A percentile compares a stretch with the other conserved stretches of the same genome.
Conservation (phyloP, 257 asterid species). For the Nicotiana otophora region DNA sequence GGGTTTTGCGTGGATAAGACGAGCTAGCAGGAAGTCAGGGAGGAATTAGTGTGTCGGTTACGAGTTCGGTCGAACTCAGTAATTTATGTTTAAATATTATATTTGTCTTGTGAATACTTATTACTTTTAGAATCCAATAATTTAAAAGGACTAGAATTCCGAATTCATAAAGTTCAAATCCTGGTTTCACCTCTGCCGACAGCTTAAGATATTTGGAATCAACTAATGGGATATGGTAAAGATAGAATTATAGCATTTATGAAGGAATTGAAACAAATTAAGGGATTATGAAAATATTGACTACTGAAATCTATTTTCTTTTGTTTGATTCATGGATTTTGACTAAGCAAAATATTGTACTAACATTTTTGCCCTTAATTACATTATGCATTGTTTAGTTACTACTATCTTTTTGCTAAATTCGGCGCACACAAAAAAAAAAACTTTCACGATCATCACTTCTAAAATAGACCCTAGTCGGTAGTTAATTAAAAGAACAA, state of each 20-base stretch:
- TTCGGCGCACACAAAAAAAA: not conserved
- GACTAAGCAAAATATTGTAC: not conserved
- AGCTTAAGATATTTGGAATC: no score
- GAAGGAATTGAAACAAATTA: not conserved
- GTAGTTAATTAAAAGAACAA: no score
- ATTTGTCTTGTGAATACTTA: no score
- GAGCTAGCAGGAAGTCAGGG: not conserved
- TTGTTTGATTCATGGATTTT: not conserved
- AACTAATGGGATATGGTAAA: not conserved
- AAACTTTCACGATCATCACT: not conserved
- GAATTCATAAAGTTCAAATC: no score
- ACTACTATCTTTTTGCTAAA: no score
- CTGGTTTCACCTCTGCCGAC: no score
- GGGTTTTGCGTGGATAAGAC: no score
- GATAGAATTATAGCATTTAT: not conserved
- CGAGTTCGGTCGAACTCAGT: no score
- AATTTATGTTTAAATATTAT: no score
- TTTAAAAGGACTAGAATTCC: no score
- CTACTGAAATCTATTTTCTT: not conserved
- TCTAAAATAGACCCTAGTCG: not conserved
- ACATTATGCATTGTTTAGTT: not conserved
- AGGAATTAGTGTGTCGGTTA: no score
- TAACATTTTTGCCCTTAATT: not conserved
- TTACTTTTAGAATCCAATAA: no score
- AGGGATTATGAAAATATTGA: not conserved